These are phyloP conservation scores for Alternaria sp. DNA, from an alignment of 2,329 filamentous ascomycete species.

Conservation along the genomic window DNA sequence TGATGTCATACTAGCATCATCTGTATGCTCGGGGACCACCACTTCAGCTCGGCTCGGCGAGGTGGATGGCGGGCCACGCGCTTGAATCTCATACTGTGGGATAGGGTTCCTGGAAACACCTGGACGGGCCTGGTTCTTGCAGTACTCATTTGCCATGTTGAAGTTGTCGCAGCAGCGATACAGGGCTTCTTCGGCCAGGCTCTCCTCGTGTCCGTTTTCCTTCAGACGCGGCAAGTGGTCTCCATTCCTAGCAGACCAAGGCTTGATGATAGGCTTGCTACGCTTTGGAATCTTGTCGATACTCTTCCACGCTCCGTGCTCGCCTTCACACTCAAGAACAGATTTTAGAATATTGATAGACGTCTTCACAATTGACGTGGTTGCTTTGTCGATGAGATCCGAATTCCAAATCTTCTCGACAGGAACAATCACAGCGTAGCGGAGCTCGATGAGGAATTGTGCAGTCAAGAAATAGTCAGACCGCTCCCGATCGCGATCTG, in stretches of 20 bases:
- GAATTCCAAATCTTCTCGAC: constrained; percentile 86
- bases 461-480: constrained; percentile 70
- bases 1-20: constrained; percentile 37
- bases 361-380: constrained; percentile 77
- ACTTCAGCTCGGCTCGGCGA: constrained; percentile 47
- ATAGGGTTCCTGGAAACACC: constrained; percentile 72
- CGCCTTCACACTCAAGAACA: constrained; percentile 79
- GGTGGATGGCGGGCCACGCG: constrained; percentile 36
- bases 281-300: constrained; percentile 65
- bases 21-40: constrained; percentile 41
- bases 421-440: constrained; percentile 79
- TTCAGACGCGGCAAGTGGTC: constrained; percentile 56
- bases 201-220: constrained; percentile 61
- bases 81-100: constrained; percentile 57
- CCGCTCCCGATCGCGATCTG: constrained; percentile 63
- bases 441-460: constrained; percentile 87
- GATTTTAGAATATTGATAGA: constrained; percentile 84
- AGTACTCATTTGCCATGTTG: constrained; percentile 75
- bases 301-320: constrained; percentile 70
- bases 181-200: constrained; percentile 78
- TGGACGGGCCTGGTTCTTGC: constrained; percentile 67
- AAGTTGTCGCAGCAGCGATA: constrained; percentile 79
- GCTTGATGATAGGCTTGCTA: constrained; percentile 57
- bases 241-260: constrained; percentile 60
- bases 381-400: constrained; percentile 79